Conservation (phyloP, 306 rosid species). For the Prunus fruticosa region DNA sequence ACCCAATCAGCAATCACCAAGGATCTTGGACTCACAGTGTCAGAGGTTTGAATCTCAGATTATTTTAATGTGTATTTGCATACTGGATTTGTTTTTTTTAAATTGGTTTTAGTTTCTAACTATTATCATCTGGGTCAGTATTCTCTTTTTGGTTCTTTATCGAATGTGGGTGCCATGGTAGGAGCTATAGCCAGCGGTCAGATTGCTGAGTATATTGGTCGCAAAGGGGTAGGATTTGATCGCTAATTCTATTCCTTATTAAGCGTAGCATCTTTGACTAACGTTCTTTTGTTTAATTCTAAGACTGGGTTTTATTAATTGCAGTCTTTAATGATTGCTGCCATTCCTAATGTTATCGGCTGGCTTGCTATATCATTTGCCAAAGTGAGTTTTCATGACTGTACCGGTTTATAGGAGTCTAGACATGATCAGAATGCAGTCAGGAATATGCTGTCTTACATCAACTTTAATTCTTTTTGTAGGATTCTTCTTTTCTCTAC, state of each 20-base stretch:
- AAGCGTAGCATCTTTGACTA: neutral
- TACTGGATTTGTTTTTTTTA: neutral
- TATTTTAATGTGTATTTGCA: neutral
- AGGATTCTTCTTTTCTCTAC: slow-evolving; percentile 93
- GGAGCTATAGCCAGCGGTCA: slow-evolving; percentile 99
- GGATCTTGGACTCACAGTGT: slow-evolving; percentile 80
- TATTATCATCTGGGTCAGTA: slow-evolving; percentile 42
- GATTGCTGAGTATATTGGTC: slow-evolving; percentile 85
- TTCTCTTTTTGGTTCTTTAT: slow-evolving; percentile 85
- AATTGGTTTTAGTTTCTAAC: slow-evolving; percentile 15
- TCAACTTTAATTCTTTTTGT: slow-evolving; percentile 9
- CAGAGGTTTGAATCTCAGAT: slow-evolving; percentile 58
- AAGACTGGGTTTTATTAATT: slow-evolving; percentile 20
- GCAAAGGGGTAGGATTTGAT: slow-evolving; percentile 77
- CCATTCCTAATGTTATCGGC: slow-evolving; percentile 88
- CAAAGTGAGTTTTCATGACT: slow-evolving; percentile 47
- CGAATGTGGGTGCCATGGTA: slow-evolving; percentile 97
- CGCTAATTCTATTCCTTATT: neutral
- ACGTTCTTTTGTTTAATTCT: neutral
- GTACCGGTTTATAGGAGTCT: neutral
- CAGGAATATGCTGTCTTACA: neutral
- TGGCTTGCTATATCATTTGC: slow-evolving; percentile 93
- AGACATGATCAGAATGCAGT: slow-evolving; percentile 13
- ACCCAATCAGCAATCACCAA: slow-evolving; percentile 76
- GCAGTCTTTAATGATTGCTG: slow-evolving; percentile 91